A percentile compares a stretch with the other conserved stretches of the same genome.
phyloP scores from a whole-genome alignment of 1,284 basidiomycete species.

The Trichosporon asahii region DNA sequence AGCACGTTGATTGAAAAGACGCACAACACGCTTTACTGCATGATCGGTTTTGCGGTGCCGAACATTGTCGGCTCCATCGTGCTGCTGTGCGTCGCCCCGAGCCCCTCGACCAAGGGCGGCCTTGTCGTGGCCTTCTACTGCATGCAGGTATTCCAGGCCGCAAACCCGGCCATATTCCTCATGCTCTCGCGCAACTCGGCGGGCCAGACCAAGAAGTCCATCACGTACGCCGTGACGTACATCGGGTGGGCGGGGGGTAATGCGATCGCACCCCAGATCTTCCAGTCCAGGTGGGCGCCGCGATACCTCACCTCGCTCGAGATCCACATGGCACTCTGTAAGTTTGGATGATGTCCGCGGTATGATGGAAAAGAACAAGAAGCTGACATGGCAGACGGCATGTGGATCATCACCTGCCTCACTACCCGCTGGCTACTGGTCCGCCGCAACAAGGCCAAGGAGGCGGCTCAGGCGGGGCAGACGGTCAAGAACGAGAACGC shows the following conservation, averaged over 20 bases:
- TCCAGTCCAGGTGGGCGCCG: conserved; percentile 35
- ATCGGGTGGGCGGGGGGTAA: conserved; percentile 41
- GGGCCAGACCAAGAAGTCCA: conserved; percentile 27
- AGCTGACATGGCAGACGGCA: conserved; percentile 17
- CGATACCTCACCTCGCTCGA: conserved; percentile 38
- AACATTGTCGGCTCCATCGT: conserved; percentile 24
- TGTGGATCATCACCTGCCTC: conserved; percentile 27
- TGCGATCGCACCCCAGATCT: conserved; percentile 36
- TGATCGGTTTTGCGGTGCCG: conserved; percentile 20
- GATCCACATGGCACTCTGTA: conserved; percentile 38
- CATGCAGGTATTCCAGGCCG: conserved; percentile 16
- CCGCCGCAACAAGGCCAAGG: conserved; percentile 27
- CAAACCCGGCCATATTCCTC: conserved; percentile 23
- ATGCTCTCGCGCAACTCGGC: conserved; percentile 26
- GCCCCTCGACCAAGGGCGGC: conserved; percentile 12
- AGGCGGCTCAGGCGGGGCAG: conserved; percentile 14
- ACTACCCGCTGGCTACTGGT: conserved; percentile 26
- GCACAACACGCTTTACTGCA: conserved; percentile 9
- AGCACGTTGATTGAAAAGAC: conserved; percentile 14
- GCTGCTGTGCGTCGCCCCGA: conserved; percentile 22
- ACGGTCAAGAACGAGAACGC: conserved; percentile 19
- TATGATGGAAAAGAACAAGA: background rate
- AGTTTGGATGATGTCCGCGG: background rate
- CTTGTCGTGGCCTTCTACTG: conserved; percentile 25
- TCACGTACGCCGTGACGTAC: conserved; percentile 24